phyloP scores from a whole-genome alignment of 2,329 filamentous ascomycete species.

The Knoxdaviesia proteae region DNA sequence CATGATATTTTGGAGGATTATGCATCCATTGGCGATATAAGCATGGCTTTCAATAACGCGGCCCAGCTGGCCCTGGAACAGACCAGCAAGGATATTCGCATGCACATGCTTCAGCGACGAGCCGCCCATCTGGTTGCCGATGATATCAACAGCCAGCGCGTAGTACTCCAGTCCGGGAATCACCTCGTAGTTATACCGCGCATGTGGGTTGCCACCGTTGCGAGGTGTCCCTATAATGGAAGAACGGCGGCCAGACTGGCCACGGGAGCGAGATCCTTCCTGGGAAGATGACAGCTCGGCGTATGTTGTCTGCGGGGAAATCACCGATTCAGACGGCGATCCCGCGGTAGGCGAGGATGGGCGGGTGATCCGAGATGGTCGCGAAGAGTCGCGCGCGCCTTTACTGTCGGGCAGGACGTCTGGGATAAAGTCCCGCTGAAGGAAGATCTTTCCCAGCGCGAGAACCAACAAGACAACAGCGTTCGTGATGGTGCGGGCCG shows the following conservation, averaged over 20 bases:
- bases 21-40: slow-evolving; percentile 34
- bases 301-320: background rate
- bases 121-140: slow-evolving; percentile 61
- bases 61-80: slow-evolving; percentile 78
- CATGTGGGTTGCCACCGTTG: slow-evolving; percentile 5
- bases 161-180: slow-evolving; percentile 85
- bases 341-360: background rate
- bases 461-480: slow-evolving; percentile 67
- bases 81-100: slow-evolving; percentile 60
- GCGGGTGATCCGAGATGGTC: slow-evolving; percentile 10
- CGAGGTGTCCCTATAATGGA: slow-evolving; percentile 13
- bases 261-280: slow-evolving; percentile 1
- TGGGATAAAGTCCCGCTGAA: slow-evolving; percentile 29
- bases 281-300: too few relatives aligned
- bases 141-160: slow-evolving; percentile 64
- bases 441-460: slow-evolving; percentile 69
- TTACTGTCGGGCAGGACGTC: slow-evolving; percentile 15
- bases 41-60: slow-evolving; percentile 68
- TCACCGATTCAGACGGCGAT: slow-evolving; percentile 23
- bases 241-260: slow-evolving; percentile 28
- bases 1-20: slow-evolving; percentile 48
- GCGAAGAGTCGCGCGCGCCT: slow-evolving; percentile 12
- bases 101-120: slow-evolving; percentile 71
- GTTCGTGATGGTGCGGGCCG: slow-evolving; percentile 51
- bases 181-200: slow-evolving; percentile 53